Conservation (phyloP, 352 stramenopile genomes). For the Globisporangium viniferum region DNA sequence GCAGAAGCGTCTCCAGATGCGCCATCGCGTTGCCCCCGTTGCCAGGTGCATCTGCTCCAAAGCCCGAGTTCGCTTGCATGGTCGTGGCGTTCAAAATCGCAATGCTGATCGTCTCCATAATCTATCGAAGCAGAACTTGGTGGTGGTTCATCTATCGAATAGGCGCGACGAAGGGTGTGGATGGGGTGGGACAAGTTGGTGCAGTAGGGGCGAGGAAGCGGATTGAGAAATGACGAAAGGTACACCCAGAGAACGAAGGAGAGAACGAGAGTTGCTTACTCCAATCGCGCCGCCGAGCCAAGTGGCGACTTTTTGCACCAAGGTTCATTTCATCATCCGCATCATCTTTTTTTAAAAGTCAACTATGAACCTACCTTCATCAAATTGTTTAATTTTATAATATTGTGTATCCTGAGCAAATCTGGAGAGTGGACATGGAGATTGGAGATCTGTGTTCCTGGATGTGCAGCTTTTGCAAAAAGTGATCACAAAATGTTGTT, state of each 20-base stretch:
- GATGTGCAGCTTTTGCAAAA: neutral
- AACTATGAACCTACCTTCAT: neutral
- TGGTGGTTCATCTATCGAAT: neutral
- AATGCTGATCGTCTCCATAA: constrained; percentile 10
- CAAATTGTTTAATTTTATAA: neutral
- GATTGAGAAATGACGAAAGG: constrained; percentile 6
- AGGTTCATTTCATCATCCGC: neutral
- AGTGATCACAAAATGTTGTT: neutral
- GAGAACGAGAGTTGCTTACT: neutral
- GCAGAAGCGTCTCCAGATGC: constrained; percentile 3
- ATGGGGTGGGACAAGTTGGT: neutral
- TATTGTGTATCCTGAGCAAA: neutral
- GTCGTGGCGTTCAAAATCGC: neutral
- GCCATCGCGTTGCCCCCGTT: neutral
- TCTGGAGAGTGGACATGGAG: neutral
- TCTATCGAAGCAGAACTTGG: neutral
- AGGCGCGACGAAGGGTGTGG: neutral
- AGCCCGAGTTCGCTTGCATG: neutral
- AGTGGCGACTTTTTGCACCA: neutral
- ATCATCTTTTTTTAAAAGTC: neutral
- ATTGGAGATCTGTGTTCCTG: neutral
- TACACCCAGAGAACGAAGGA: neutral
- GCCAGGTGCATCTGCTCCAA: neutral
- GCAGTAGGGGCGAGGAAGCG: neutral
- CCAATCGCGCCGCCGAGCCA: neutral